Evolutionary conservation across 768 basidiomycete species (phyloP).

Genomic region (Podaxis pistillaris): DNA sequence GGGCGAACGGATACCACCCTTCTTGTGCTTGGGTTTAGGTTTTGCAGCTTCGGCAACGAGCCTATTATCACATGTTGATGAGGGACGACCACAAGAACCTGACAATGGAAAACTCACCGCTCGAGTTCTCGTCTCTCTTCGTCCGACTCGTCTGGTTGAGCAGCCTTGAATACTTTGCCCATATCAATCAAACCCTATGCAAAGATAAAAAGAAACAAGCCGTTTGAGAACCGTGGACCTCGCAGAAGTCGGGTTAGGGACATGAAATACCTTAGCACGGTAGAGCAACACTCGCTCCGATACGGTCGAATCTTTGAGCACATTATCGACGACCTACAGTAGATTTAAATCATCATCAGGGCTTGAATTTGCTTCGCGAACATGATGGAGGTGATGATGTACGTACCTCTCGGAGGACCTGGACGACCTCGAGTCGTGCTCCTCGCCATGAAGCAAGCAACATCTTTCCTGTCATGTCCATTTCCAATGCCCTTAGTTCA

Average conservation of each 20-base stretch:
- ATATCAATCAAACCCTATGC: slow-evolving; percentile 79
- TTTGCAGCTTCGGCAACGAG: slow-evolving; percentile 87
- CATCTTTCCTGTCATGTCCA: slow-evolving; percentile 95
- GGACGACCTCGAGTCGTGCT: slow-evolving; percentile 90
- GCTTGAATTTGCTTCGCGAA: slow-evolving; percentile 4
- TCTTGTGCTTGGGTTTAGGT: slow-evolving; percentile 59
- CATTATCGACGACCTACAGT: slow-evolving; percentile 72
- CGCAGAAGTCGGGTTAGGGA: neutral
- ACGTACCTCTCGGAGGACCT: slow-evolving; percentile 72
- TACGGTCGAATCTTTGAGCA: slow-evolving; percentile 75
- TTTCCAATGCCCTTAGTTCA: slow-evolving; percentile 80
- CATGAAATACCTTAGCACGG: slow-evolving; percentile 72
- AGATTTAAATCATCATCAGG: slow-evolving; percentile 2
- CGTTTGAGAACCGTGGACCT: neutral
- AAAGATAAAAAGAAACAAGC: neutral
- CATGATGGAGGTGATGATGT: neutral
- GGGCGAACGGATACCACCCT: slow-evolving; percentile 1
- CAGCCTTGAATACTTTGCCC: slow-evolving; percentile 86
- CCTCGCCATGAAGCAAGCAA: slow-evolving; percentile 98
- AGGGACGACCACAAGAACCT: neutral
- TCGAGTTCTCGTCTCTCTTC: slow-evolving; percentile 94
- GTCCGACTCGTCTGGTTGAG: slow-evolving; percentile 86
- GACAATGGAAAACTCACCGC: slow-evolving; percentile 48
- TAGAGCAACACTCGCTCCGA: slow-evolving; percentile 71
- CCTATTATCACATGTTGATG: slow-evolving; percentile 33